Evolutionary conservation across 441 rosid species (phyloP).

Genomic region (Theobroma grandiflorum): DNA sequence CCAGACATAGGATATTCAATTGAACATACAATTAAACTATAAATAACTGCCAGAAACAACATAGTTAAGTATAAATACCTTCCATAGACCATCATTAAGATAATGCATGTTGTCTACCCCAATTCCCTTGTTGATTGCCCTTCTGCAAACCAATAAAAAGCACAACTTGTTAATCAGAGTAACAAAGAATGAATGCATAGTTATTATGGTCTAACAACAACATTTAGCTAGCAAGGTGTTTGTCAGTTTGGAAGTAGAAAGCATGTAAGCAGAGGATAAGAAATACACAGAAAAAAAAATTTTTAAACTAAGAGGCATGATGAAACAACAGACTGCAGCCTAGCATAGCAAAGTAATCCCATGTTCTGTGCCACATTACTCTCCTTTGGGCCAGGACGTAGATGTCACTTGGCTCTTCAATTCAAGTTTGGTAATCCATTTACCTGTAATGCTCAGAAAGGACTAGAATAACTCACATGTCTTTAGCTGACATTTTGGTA

Average conservation of each 20-base stretch:
- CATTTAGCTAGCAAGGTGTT: conserved; percentile 3
- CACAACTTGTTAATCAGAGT: neutral
- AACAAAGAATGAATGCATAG: neutral
- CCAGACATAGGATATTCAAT: neutral
- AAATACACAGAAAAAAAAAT: neutral
- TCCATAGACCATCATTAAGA: conserved; percentile 98
- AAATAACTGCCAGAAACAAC: conserved; percentile 77
- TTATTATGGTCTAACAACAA: neutral
- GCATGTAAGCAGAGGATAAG: neutral
- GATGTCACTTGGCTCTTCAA: neutral
- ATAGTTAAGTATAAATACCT: conserved; percentile 52
- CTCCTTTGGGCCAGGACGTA: neutral
- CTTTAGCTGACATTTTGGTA: conserved; percentile 97
- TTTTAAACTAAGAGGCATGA: neutral
- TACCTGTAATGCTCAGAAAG: neutral
- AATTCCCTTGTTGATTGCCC: conserved; percentile 89
- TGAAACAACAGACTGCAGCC: neutral
- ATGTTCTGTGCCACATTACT: neutral
- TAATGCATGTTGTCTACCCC: conserved; percentile 99
- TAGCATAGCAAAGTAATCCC: neutral
- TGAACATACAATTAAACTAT: neutral
- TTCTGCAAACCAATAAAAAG: conserved; percentile 52
- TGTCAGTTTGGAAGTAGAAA: neutral
- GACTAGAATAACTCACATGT: conserved; percentile 70
- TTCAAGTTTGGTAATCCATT: neutral